Conservation (phyloP, 2,329 filamentous ascomycete species). For the Bipolaris victoriae region DNA sequence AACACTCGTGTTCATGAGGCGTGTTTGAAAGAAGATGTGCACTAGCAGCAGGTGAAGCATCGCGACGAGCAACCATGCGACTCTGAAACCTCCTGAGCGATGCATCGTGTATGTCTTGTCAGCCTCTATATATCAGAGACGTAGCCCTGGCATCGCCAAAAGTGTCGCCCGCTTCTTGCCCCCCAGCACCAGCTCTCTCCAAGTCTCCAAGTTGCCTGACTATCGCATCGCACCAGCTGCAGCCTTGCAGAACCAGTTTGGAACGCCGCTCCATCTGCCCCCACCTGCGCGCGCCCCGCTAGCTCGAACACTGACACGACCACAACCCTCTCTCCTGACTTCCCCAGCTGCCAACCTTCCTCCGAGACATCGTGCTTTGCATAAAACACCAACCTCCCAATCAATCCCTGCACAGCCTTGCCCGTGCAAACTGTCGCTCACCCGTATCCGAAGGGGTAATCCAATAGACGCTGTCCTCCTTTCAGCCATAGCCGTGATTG, state of each 20-base stretch:
- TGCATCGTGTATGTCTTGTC: slow-evolving; percentile 15
- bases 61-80: slow-evolving; percentile 19
- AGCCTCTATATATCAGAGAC: slow-evolving; percentile 6
- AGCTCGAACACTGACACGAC: slow-evolving; percentile 25
- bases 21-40: slow-evolving; percentile 19
- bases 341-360: slow-evolving; percentile 23
- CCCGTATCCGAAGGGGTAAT: slow-evolving; percentile 40
- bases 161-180: slow-evolving; percentile 2
- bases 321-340: slow-evolving; percentile 30
- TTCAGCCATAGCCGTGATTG: slow-evolving; percentile 44
- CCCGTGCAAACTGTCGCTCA: slow-evolving; percentile 23
- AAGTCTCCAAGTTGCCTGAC: background rate
- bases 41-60: slow-evolving; percentile 34
- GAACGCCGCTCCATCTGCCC: slow-evolving; percentile 27
- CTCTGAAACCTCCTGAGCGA: slow-evolving; percentile 30
- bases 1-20: background rate
- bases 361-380: slow-evolving; percentile 26
- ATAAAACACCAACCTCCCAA: slow-evolving; percentile 18
- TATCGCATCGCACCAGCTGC: slow-evolving; percentile 6
- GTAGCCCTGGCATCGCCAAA: background rate
- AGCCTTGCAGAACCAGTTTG: slow-evolving; percentile 27
- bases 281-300: slow-evolving; percentile 37
- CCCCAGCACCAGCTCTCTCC: background rate
- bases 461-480: slow-evolving; percentile 51
- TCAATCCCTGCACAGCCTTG: slow-evolving; percentile 29